Evolutionary conservation across 441 rosid genomes (phyloP).

Genomic region (Populus hybrid): DNA sequence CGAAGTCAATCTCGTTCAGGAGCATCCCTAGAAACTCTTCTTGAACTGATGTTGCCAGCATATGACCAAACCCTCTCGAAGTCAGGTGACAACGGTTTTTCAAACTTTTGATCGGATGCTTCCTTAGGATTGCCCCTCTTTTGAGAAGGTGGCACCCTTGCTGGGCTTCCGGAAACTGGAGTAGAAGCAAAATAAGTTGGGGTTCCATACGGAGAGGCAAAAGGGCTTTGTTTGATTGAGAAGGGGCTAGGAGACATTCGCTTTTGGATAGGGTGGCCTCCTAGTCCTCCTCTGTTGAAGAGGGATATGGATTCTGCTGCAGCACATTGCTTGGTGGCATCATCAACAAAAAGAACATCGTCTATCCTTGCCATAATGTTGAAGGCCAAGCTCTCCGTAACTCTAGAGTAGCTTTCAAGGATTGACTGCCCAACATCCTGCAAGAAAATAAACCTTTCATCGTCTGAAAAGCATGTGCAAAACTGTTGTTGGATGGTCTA

Average conservation of each 20-base stretch:
- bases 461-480: not conserved
- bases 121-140: conserved; percentile 42
- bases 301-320: conserved; percentile 60
- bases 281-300: conserved; percentile 54
- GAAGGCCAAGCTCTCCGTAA: conserved; percentile 96
- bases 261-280: conserved; percentile 67
- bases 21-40: conserved; percentile 64
- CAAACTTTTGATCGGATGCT: conserved; percentile 29
- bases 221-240: conserved; percentile 64
- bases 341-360: conserved; percentile 87
- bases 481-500: not conserved
- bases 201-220: conserved; percentile 65
- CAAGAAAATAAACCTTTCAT: conserved; percentile 2
- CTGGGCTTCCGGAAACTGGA: conserved; percentile 65
- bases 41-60: conserved; percentile 63
- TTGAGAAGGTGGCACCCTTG: conserved; percentile 40
- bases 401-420: conserved; percentile 96
- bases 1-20: conserved; percentile 71
- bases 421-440: conserved; percentile 98
- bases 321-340: conserved; percentile 55
- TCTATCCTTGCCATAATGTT: conserved; percentile 94
- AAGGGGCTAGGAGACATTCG: conserved; percentile 68
- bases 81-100: conserved; percentile 40
- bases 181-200: conserved; percentile 61
- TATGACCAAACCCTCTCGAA: conserved; percentile 72